A percentile compares a stretch with the other conserved stretches of the same genome.
Conservation (phyloP, 768 basidiomycete species). For the Suillus paluster region DNA sequence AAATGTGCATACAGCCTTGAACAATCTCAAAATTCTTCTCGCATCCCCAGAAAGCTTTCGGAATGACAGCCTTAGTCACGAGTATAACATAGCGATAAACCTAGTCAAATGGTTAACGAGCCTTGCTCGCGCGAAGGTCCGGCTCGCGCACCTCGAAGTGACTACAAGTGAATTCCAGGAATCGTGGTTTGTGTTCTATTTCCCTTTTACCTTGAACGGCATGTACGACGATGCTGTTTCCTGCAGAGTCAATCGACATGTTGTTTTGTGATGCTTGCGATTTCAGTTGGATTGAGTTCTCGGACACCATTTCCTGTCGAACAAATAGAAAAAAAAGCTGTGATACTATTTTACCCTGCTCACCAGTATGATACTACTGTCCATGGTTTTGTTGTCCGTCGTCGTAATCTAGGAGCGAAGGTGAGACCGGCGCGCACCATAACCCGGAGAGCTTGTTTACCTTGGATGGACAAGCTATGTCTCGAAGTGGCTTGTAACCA, state of each 20-base stretch:
- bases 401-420: conserved; percentile 41
- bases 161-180: conserved; percentile 75
- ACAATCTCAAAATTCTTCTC: conserved; percentile 64
- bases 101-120: conserved; percentile 38
- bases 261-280: conserved; percentile 55
- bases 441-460: conserved; percentile 39
- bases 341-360: conserved; percentile 11
- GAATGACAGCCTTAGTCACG: conserved; percentile 72
- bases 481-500: conserved; percentile 66
- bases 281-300: conserved; percentile 56
- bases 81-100: conserved; percentile 70
- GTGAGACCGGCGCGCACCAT: background rate
- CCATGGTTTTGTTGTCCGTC: conserved; percentile 47
- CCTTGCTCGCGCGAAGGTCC: background rate
- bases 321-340: conserved; percentile 9
- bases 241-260: conserved; percentile 57
- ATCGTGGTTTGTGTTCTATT: conserved; percentile 67
- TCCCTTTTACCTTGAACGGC: conserved; percentile 51
- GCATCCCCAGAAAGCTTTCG: conserved; percentile 80
- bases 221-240: conserved; percentile 48
- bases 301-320: conserved; percentile 75
- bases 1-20: conserved; percentile 53
- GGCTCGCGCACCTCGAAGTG: conserved; percentile 55
- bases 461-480: conserved; percentile 79
- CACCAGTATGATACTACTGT: conserved; percentile 70